phyloP scores from a whole-genome alignment of 2,329 filamentous ascomycete species.

The Chaetothyriales sp. region DNA sequence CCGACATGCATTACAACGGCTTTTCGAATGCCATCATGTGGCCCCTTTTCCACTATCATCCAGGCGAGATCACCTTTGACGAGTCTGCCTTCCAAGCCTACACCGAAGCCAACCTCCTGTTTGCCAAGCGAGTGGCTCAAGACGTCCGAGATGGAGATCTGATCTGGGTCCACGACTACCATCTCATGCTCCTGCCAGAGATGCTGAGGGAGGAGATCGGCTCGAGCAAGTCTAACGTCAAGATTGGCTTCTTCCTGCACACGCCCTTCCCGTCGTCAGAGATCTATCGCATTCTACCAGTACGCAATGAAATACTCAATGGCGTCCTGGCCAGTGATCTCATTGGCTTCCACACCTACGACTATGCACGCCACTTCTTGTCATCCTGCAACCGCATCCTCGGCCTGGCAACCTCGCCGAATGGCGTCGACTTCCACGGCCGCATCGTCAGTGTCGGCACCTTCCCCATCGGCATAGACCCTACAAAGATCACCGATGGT shows the following conservation, averaged over 20 bases:
- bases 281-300: slow-evolving; percentile 89
- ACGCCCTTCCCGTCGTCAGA: slow-evolving; percentile 94
- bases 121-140: slow-evolving; percentile 72
- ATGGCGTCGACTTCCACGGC: slow-evolving; percentile 79
- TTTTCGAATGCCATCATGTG: slow-evolving; percentile 97
- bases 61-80: slow-evolving; percentile 95
- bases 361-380: slow-evolving; percentile 95
- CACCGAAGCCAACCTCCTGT: slow-evolving; percentile 79
- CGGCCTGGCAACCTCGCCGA: slow-evolving; percentile 59
- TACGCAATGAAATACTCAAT: slow-evolving; percentile 72
- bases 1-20: slow-evolving; percentile 92
- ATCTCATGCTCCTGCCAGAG: slow-evolving; percentile 88
- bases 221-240: slow-evolving; percentile 69
- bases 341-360: slow-evolving; percentile 96
- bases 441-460: slow-evolving; percentile 83
- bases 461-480: slow-evolving; percentile 95
- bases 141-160: slow-evolving; percentile 87
- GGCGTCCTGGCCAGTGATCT: slow-evolving; percentile 87
- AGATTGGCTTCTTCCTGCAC: slow-evolving; percentile 96
- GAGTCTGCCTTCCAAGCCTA: slow-evolving; percentile 90
- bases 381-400: slow-evolving; percentile 92
- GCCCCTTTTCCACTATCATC: slow-evolving; percentile 98
- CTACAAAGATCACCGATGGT: slow-evolving; percentile 86
- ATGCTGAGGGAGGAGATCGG: slow-evolving; percentile 89
- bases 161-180: slow-evolving; percentile 98